Evolutionary conservation across 2,329 filamentous ascomycete genomes (phyloP).

Genomic region (Esteya vermicola): DNA sequence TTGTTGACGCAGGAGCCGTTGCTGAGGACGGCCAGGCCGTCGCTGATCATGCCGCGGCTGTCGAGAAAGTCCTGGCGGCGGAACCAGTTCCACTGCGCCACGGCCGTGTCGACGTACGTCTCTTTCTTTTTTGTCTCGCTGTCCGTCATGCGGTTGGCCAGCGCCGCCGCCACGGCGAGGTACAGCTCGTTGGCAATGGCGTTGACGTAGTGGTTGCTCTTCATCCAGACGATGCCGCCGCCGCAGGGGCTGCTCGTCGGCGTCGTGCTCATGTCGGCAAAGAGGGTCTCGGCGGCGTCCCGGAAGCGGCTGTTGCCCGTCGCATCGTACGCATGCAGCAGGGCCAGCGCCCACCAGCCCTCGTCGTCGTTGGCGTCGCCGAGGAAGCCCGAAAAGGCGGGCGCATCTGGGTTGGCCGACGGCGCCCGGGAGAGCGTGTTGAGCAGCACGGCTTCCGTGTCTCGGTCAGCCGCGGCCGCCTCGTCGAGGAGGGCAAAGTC

Average conservation of each 20-base stretch:
- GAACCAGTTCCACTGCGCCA: constrained; percentile 37
- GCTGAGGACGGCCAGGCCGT: constrained; percentile 28
- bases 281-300: constrained; percentile 33
- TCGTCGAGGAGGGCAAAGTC: constrained; percentile 30
- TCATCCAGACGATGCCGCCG: constrained; percentile 42
- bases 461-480: constrained; percentile 20
- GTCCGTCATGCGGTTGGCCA: constrained; percentile 30
- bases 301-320: constrained; percentile 32
- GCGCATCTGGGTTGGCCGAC: constrained; percentile 21
- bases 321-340: constrained; percentile 38
- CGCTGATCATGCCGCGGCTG: constrained; percentile 30
- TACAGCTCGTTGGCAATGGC: constrained; percentile 42
- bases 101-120: constrained; percentile 32
- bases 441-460: constrained; percentile 23
- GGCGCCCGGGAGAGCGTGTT: constrained; percentile 32
- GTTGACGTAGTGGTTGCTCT: constrained; percentile 31
- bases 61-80: constrained; percentile 33
- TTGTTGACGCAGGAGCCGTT: constrained; percentile 32
- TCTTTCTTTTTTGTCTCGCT: constrained; percentile 14
- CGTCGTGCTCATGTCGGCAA: constrained; percentile 36
- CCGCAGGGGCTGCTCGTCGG: constrained; percentile 25
- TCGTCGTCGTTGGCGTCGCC: constrained; percentile 46
- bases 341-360: constrained; percentile 47
- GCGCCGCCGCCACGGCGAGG: constrained; percentile 32
- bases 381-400: constrained; percentile 22